A percentile compares a stretch with the other conserved stretches of the same genome.
These are phyloP conservation scores for Candolleomyces eurysporus DNA, from an alignment of 768 basidiomycete genomes.

Conservation along the genomic window DNA sequence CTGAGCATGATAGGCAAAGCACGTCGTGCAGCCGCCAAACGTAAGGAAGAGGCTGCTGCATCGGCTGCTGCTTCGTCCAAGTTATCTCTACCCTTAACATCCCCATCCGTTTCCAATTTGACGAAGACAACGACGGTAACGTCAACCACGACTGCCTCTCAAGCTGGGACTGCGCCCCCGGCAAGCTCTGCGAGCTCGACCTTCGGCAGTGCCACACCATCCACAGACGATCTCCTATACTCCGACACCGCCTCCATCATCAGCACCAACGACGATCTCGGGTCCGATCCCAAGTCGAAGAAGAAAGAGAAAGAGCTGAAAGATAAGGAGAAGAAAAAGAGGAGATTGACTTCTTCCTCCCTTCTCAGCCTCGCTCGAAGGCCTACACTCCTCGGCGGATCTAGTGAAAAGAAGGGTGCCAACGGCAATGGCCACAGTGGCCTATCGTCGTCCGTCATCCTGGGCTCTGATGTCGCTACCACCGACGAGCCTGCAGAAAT, in stretches of 20 bases:
- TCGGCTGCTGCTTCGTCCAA: background rate
- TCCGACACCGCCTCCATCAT: slow-evolving; percentile 6
- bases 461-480: no score
- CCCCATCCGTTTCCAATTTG: background rate
- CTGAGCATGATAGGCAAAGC: slow-evolving; percentile 10
- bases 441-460: no score
- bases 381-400: no score
- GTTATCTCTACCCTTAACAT: background rate
- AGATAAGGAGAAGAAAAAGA: background rate
- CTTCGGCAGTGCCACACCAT: background rate
- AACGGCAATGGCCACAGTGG: no score
- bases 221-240: background rate
- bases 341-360: background rate
- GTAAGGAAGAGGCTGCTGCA: background rate
- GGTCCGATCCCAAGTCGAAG: background rate
- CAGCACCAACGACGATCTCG: background rate
- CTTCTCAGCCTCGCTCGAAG: no score
- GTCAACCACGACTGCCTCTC: background rate
- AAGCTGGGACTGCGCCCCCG: background rate
- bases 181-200: background rate
- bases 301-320: background rate
- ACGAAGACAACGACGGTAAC: background rate
- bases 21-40: slow-evolving; percentile 7
- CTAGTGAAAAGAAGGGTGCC: no score
- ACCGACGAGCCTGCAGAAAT: no score